phyloP scores from a whole-genome alignment of 371 early-diverging fungal species.

The Coemansia sp. region DNA sequence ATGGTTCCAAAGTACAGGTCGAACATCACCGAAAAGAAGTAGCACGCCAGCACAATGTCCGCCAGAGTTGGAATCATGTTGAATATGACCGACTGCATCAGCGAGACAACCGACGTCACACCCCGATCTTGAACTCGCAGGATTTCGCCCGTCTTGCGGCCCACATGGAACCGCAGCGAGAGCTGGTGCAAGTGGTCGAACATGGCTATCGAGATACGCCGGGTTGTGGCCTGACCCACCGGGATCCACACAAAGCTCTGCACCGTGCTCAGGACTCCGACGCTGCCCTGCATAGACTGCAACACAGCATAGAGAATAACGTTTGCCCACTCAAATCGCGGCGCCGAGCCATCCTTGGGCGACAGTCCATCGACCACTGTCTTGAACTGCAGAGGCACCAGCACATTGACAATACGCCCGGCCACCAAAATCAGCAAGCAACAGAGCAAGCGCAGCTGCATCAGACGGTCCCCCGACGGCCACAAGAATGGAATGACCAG shows the following conservation, averaged over 20 bases:
- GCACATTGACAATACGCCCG: conserved; percentile 78
- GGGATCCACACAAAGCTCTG: conserved; percentile 89
- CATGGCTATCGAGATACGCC: conserved; percentile 80
- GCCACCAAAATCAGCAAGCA: conserved; percentile 66
- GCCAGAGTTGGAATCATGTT: conserved; percentile 85
- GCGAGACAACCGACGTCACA: conserved; percentile 70
- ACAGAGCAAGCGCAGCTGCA: conserved; percentile 69
- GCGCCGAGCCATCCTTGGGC: conserved; percentile 51
- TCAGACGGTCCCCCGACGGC: conserved; percentile 65
- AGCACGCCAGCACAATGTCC: conserved; percentile 81
- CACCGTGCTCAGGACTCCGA: conserved; percentile 75
- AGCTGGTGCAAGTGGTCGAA: conserved; percentile 83
- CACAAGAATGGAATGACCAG: conserved; percentile 80
- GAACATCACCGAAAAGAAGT: conserved; percentile 68
- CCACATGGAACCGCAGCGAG: conserved; percentile 85
- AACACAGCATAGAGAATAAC: conserved; percentile 66
- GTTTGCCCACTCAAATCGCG: conserved; percentile 57
- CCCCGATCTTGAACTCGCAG: conserved; percentile 88
- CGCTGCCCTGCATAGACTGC: conserved; percentile 73
- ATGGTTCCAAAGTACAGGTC: conserved; percentile 79
- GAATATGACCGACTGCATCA: conserved; percentile 81
- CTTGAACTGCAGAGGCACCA: conserved; percentile 79
- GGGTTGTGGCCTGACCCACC: conserved; percentile 86
- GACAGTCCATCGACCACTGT: conserved; percentile 67
- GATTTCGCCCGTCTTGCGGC: conserved; percentile 93